Evolutionary conservation across 441 rosid genomes (phyloP), one percentile per base, ranked within the genome.

Genomic region (Aquilaria agallochum): DNA sequence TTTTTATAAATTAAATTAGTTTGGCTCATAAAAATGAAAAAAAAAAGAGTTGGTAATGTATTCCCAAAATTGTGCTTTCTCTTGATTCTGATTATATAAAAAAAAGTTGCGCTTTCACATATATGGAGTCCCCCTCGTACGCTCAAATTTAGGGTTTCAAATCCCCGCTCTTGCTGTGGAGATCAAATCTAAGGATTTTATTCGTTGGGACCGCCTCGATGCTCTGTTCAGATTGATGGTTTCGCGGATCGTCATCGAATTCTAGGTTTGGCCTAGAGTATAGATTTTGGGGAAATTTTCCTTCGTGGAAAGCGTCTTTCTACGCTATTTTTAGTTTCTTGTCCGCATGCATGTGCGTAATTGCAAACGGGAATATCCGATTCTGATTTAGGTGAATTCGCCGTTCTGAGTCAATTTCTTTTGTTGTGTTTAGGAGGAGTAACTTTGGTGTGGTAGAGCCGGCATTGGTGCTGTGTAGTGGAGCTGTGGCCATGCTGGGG

Each of bases 401-500:
- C 32, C 15, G n/a, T 12, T 48, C 51, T 54, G 53, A 11, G 3
- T 50, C 60, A 40, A 48, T 36, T 42, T 53, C 45, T 30, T 30
- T 53, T 64, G 30, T 47, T 30, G 31, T 30, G 14, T 27, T 45
- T 12, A 14, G n/a, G 31, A 56, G 27, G 46, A 44, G 47, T 10
- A 47, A 36, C 15, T 27, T 10, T 31, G 12, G 52, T 53, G 68
- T 70, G 64, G 63, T 52, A 73, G 45, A 56, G 75, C 40, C 50
- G 53, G 49, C 59, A 58, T 75, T 65, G 55, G 36, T 66, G 48
- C 13, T 64, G 34, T 74, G 75, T 76, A 79, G 67, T 84, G 82
- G 80, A 78, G 73, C 52, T 74, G 36, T 59, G 76, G 86, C 65
- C 50, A 92, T 90, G 98, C 69, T 71, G 76, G 59, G 75, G 62